These are phyloP conservation scores for Pseudopithomyces maydicus DNA, from an alignment of 2,329 filamentous ascomycete species.

Conservation along the genomic window DNA sequence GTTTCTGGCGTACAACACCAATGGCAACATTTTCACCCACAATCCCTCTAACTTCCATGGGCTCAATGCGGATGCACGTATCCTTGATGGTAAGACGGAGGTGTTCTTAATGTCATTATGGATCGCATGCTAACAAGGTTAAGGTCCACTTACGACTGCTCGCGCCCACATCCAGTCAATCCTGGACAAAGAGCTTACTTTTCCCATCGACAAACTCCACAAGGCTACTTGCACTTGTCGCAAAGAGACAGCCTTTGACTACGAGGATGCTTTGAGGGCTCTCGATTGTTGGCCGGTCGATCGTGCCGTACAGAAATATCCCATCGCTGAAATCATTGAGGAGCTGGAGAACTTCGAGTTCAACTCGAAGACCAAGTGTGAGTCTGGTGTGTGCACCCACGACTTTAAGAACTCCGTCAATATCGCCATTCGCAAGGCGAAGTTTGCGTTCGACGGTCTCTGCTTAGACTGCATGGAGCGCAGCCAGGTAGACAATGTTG, in stretches of 20 bases:
- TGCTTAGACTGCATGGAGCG: constrained; percentile 25
- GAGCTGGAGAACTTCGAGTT: constrained; percentile 18
- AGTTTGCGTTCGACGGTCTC: constrained; percentile 19
- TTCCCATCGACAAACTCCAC: constrained; percentile 18
- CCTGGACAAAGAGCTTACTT: constrained; percentile 15
- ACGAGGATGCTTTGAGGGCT: constrained; percentile 15
- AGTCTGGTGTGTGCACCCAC: constrained; percentile 13
- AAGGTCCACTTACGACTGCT: constrained; percentile 19
- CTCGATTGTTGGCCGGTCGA: constrained; percentile 19
- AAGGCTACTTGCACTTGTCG: constrained; percentile 17
- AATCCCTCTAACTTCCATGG: constrained; percentile 14
- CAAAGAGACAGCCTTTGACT: constrained; percentile 24
- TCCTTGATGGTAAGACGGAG: constrained; percentile 17
- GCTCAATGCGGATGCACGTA: constrained; percentile 12
- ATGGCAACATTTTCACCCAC: constrained; percentile 12
- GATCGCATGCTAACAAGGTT: neutral
- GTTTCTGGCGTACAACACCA: constrained; percentile 21
- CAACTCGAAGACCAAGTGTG: constrained; percentile 12
- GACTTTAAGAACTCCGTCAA: constrained; percentile 20
- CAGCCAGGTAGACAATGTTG: constrained; percentile 11
- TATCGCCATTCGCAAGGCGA: constrained; percentile 15
- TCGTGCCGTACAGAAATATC: constrained; percentile 9
- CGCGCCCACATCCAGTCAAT: constrained; percentile 15
- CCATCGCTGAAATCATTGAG: constrained; percentile 15
- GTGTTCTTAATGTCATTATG: neutral